A percentile compares a stretch with the other conserved stretches of the same genome.
These are phyloP conservation scores for Bretschneidera sinensis DNA, from an alignment of 345 rosid species.

Conservation along the genomic window DNA sequence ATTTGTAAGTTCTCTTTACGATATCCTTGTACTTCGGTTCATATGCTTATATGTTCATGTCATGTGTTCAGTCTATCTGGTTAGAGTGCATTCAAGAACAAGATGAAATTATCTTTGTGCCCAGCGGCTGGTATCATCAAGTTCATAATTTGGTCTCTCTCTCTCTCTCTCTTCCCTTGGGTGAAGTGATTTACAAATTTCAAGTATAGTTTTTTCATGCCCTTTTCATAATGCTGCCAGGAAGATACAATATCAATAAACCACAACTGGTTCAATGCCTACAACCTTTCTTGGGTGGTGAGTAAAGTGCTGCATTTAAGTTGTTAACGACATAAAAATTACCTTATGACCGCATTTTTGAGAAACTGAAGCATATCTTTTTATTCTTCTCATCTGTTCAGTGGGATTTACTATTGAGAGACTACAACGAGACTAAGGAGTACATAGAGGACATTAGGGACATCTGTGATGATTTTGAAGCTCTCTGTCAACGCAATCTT, in stretches of 20 bases:
- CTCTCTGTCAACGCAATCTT: constrained; percentile 89
- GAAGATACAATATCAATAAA: constrained; percentile 92
- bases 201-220: not conserved
- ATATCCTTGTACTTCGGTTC: constrained; percentile 6
- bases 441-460: constrained; percentile 90
- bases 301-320: constrained; percentile 18
- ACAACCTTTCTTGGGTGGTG: constrained; percentile 87
- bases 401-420: constrained; percentile 82
- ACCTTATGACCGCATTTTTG: not conserved
- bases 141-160: constrained; percentile 80
- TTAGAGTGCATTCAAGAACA: constrained; percentile 70
- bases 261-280: constrained; percentile 91
- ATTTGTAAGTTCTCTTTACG: constrained; percentile 6
- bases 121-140: constrained; percentile 99
- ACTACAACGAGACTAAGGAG: constrained; percentile 73
- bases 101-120: constrained; percentile 77
- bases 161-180: constrained; percentile 7
- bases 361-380: not conserved
- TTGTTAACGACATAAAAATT: too few species aligned
- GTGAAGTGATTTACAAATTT: not conserved
- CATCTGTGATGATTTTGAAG: constrained; percentile 83
- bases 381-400: constrained; percentile 26
- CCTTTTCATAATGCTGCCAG: constrained; percentile 34
- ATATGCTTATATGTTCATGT: constrained; percentile 15
- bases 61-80: constrained; percentile 66